Evolutionary conservation across 805 yeast genomes (phyloP), one percentile per base, ranked within the genome.

Genomic region (Lachancea mirantina): DNA sequence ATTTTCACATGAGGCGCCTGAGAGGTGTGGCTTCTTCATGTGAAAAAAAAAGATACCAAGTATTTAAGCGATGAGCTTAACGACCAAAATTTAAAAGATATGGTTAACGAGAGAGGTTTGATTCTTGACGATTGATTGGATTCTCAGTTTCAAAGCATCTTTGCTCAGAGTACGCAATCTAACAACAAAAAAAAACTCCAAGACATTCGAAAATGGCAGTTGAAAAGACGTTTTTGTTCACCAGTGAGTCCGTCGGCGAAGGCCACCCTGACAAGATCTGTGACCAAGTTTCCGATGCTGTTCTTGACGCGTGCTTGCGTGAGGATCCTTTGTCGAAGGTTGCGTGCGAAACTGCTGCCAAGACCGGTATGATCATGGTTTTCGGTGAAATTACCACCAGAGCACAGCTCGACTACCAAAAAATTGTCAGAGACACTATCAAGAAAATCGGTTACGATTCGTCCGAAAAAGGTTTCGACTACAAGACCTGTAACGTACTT

Each of bases 371-470:
- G 95, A 87, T 92, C 60, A 83, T 92, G 94, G 96, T 92, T 47
- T 92, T 92, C 60, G 98, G 98, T 71, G 98, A 92, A 70, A 92
- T 92, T 66, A 89, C 98, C 70, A 92, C 98, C 68, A 82, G 77
- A 62, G 98, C 98, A 49, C 67, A 69, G 45, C 72, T 92, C 59
- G 98, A 92, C 73, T 92, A 76, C 84, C 98, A 92, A 70, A 85
- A 89, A 70, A 79, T 92, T 57, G 77, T 92, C 64, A 87, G 98
- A 74, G 96, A 92, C 65, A 92, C 98, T 64, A 84, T 92, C 70
- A 87, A 89, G 74, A 85, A 87, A 68, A 92, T 92, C 67, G 98
- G 98, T 61, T 92, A 92, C 72, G 98, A 92, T 65, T 72, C 77
- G 60, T 81, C 94, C 44, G 94, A 74, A 34, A 92, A 92, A 73